phyloP scores from a whole-genome alignment of 1,284 basidiomycete species.

The Cryptococcus wingfieldii region DNA sequence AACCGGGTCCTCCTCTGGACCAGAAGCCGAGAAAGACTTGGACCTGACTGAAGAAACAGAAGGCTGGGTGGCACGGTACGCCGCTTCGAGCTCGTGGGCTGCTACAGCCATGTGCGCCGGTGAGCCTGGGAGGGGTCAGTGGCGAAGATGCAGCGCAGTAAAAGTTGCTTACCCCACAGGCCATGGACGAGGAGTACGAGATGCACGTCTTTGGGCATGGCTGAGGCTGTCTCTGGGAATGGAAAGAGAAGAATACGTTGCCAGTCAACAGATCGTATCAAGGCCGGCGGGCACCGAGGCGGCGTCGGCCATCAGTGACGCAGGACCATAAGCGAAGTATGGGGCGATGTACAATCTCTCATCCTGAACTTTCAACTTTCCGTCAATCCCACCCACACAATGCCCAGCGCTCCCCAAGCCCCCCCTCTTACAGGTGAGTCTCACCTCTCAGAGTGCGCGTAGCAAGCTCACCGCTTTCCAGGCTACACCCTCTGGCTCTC shows the following conservation, averaged over 20 bases:
- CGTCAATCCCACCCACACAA: too few relatives aligned
- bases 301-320: too few relatives aligned
- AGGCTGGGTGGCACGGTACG: slow-evolving; percentile 10
- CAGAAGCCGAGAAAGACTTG: slow-evolving; percentile 1
- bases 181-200: slow-evolving; percentile 47
- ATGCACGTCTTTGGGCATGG: slow-evolving; percentile 28
- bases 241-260: neutral
- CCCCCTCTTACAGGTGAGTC: too few relatives aligned
- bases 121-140: slow-evolving; percentile 24
- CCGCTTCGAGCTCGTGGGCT: slow-evolving; percentile 30
- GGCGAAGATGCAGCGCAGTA: neutral
- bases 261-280: too few relatives aligned
- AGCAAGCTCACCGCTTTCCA: neutral
- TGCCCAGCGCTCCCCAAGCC: too few relatives aligned
- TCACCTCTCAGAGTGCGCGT: neutral
- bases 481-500: slow-evolving; percentile 15
- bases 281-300: too few relatives aligned
- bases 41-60: neutral
- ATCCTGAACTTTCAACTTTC: too few relatives aligned
- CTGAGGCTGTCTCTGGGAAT: neutral
- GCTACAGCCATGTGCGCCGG: slow-evolving; percentile 39
- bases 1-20: slow-evolving; percentile 20
- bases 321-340: too few relatives aligned
- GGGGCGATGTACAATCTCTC: too few relatives aligned
- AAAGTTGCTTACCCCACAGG: slow-evolving; percentile 39